Base-by-base conservation (phyloP, 352 stramenopile genomes). In the Phytophthora agathidicida region DNA sequence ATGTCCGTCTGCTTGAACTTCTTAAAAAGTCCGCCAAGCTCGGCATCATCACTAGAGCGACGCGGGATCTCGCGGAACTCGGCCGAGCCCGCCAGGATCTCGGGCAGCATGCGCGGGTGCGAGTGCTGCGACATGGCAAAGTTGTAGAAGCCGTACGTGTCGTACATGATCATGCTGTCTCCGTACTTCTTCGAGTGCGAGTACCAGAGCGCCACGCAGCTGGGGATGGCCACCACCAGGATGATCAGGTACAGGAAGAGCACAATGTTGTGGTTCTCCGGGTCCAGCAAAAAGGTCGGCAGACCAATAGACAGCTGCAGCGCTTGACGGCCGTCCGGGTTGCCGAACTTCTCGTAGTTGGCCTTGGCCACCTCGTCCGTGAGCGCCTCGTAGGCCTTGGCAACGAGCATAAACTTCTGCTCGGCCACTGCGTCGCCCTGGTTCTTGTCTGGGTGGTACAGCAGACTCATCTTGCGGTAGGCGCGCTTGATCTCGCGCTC, bases 151-250 rank as follows among this genome's bases (percentile, higher is more conserved):
- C 93, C 93, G 74, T 99, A 99, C 49, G 97, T 99, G 77, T 99
- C 96, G 82, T 99, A 99, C 95, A 99, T 98, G 75, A 99, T 98
- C 84, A 99, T 98, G 68, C 97, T 98, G 81, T 99, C 97, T 24
- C 97, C 97, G 69, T 98, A 99, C 66, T 98, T 97, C 79, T 99
- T 99, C 63, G 92, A 98, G 73, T 97, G 86, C 65, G 91, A 94
- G 79, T 98, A 98, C 83, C 97, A 99, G 4, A 94, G 79, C 57
- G 90, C 97, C 0, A 99, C 96, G 48, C 84, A 93, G 50, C 88
- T 96, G 24, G 98, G 97, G 67, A 99, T 98, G 46, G 98, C 85
- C n/a, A 98, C 86, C 4, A 99, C 97, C 57, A 99, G 93, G 44
- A 98, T 84, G 60, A 99, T 93, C 27, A 99, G 79, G 80, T 99